Conservation (phyloP, 1,284 basidiomycete genomes). For the Microbotryum lychnidis-dioicae region DNA sequence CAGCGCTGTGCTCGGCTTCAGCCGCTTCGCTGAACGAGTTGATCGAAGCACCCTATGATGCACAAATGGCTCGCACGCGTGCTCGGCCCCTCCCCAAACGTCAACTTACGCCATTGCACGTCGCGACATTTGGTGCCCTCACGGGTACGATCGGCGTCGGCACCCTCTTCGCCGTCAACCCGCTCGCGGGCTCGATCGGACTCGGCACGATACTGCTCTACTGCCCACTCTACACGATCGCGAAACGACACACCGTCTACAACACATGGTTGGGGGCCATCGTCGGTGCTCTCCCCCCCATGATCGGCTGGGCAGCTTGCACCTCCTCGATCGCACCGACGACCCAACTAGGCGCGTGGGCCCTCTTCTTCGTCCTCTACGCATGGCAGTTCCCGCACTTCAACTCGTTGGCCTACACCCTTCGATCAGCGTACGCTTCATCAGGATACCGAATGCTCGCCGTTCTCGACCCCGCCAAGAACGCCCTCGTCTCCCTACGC, state of each 20-base stretch:
- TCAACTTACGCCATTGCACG: slow-evolving; percentile 75
- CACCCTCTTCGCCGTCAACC: slow-evolving; percentile 76
- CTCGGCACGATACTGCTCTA: slow-evolving; percentile 81
- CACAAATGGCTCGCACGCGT: slow-evolving; percentile 90
- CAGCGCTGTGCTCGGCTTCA: slow-evolving; percentile 80
- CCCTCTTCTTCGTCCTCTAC: slow-evolving; percentile 73
- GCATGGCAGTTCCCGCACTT: slow-evolving; percentile 99
- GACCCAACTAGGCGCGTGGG: slow-evolving; percentile 46
- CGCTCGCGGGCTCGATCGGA: slow-evolving; percentile 76
- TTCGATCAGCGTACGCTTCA: slow-evolving; percentile 81
- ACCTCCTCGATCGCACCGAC: slow-evolving; percentile 70
- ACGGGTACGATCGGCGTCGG: slow-evolving; percentile 70
- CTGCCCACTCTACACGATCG: slow-evolving; percentile 82
- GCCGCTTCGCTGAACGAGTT: slow-evolving; percentile 95
- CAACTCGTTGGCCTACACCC: slow-evolving; percentile 81
- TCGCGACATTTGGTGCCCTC: slow-evolving; percentile 63
- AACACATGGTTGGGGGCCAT: slow-evolving; percentile 95
- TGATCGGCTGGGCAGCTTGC: slow-evolving; percentile 98
- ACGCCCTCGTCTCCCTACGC: slow-evolving; percentile 75
- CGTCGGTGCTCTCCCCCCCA: slow-evolving; percentile 84
- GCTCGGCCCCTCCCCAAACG: slow-evolving; percentile 79
- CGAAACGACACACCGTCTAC: slow-evolving; percentile 78
- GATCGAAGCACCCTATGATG: slow-evolving; percentile 90
- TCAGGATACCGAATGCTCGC: slow-evolving; percentile 92
- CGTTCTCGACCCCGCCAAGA: slow-evolving; percentile 68